Conservation (phyloP, 495 filamentous ascomycete genomes). For the Letharia lupina region DNA sequence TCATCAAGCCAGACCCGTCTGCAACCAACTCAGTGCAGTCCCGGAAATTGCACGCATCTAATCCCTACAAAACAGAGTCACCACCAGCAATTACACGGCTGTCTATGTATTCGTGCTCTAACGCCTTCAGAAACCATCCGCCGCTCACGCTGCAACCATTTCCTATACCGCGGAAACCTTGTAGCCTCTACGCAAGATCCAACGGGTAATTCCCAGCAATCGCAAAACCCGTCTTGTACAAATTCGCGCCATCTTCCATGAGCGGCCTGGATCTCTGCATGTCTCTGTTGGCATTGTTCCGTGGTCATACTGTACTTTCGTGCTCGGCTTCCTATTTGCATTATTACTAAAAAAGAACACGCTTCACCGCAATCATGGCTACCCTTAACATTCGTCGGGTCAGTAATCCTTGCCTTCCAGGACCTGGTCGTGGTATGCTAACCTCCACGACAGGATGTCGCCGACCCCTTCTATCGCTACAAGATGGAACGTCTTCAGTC, state of each 20-base stretch:
- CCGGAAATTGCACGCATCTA: conserved; percentile 5
- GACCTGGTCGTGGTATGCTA: conserved; percentile 12
- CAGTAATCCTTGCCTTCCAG: conserved; percentile 1
- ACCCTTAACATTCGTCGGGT: conserved; percentile 92
- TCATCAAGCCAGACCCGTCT: conserved; percentile 5
- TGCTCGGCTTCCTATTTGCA: conserved; percentile 12
- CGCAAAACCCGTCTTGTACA: conserved; percentile 35
- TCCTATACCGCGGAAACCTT: conserved; percentile 82
- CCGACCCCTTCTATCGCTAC: conserved; percentile 99
- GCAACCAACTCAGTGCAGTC: background rate
- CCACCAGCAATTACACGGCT: conserved; percentile 28
- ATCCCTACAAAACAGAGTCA: conserved; percentile 7
- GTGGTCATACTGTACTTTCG: conserved; percentile 15
- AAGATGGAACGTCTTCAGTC: conserved; percentile 98
- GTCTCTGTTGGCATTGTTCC: conserved; percentile 31
- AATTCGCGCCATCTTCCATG: conserved; percentile 30
- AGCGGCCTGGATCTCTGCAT: conserved; percentile 35
- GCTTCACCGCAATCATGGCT: conserved; percentile 59
- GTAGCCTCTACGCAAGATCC: conserved; percentile 70
- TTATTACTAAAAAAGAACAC: conserved; percentile 18
- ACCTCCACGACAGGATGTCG: conserved; percentile 55
- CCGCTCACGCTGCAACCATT: conserved; percentile 89
- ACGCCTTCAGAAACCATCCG: conserved; percentile 71
- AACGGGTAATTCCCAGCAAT: conserved; percentile 62
- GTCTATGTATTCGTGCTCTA: conserved; percentile 80